A percentile compares a stretch with the other conserved stretches of the same genome.
phyloP scores from a whole-genome alignment of 1,139 yeast genomes.

The Scheffersomyces lignicola region DNA sequence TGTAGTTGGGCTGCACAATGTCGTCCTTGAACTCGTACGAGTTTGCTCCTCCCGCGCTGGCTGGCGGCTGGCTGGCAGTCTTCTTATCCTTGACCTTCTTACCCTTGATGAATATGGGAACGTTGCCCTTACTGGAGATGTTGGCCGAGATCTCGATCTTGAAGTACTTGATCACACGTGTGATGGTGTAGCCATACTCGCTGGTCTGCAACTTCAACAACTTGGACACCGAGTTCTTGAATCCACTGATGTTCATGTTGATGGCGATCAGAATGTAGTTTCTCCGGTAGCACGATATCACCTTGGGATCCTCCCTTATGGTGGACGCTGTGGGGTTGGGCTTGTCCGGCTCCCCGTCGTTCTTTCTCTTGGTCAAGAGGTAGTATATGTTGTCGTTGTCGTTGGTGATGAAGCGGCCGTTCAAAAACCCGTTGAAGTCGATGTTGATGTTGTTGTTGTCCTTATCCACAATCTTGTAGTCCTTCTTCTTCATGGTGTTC shows the following conservation, averaged over 20 bases:
- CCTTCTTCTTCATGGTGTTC: constrained; percentile 14
- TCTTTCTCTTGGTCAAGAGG: constrained; percentile 22
- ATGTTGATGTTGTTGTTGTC: constrained; percentile 26
- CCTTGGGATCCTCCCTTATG: constrained; percentile 30
- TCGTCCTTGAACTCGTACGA: constrained; percentile 16
- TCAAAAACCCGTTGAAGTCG: constrained; percentile 39
- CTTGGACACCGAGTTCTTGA: constrained; percentile 23
- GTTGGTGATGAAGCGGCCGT: constrained; percentile 45
- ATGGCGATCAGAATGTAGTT: constrained; percentile 43
- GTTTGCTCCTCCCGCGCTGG: constrained; percentile 4
- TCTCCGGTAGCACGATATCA: constrained; percentile 48
- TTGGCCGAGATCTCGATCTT: constrained; percentile 42
- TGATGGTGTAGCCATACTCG: constrained; percentile 37
- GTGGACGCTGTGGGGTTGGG: not conserved
- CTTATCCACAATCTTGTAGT: constrained; percentile 33
- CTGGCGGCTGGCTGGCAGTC: constrained; percentile 13
- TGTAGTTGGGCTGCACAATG: constrained; percentile 19
- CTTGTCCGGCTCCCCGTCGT: not conserved
- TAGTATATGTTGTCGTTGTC: constrained; percentile 43
- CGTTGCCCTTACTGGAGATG: constrained; percentile 25
- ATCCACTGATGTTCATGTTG: constrained; percentile 36
- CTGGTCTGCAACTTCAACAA: constrained; percentile 34
- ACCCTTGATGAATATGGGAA: constrained; percentile 34
- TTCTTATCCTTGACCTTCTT: constrained; percentile 20
- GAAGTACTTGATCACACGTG: constrained; percentile 40